Base-by-base conservation (phyloP, 352 stramenopile species). In the Pythium insidiosum region DNA sequence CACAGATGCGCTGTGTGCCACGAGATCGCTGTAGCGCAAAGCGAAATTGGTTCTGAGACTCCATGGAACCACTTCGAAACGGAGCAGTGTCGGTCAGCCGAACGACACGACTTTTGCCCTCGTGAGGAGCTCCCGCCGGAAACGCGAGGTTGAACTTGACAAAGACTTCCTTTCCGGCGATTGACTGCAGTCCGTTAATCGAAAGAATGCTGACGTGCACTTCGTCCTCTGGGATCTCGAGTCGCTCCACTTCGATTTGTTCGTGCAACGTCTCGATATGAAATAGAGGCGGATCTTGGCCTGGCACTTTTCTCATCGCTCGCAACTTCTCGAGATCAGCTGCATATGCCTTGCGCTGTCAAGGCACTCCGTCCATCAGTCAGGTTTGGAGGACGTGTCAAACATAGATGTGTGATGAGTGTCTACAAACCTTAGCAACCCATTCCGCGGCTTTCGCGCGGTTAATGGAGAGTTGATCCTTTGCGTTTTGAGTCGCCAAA, bases 101-200 rank as follows among this genome's bases (percentile, higher is more conserved):
- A n/a, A 81, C 36, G 12, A 49, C 47, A 1, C 55, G 41, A 1
- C 67, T 87, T 34, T 81, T 74, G 37, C 66, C 73, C 60, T 87
- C 72, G 15, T 89, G 70, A 5, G 76, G 66, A 15, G 59, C 42
- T 11, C 50, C 33, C 0, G 76, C 75, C 6, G 79, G 76, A 12
- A 91, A 83, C 48, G 73, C 84, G 13, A 91, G 58, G 19, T 63
- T 84, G 25, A 88, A 86, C 42, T 84, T 85, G 26, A 89, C 68
- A 44, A 84, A 74, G 5, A 88, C 45, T 13, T 81, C 64, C 47
- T 68, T 72, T 5, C 63, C 69, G 1, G 63, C 63, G 13, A 60
- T 52, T 21, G 64, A 57, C 11, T 55, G 36, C 5, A 85, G 44
- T 6, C 60, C 62, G 25, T 75, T 71, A 15, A 88, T 47, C 4